Evolutionary conservation across 768 basidiomycete species (phyloP).

Genomic region (Inosperma sp.): DNA sequence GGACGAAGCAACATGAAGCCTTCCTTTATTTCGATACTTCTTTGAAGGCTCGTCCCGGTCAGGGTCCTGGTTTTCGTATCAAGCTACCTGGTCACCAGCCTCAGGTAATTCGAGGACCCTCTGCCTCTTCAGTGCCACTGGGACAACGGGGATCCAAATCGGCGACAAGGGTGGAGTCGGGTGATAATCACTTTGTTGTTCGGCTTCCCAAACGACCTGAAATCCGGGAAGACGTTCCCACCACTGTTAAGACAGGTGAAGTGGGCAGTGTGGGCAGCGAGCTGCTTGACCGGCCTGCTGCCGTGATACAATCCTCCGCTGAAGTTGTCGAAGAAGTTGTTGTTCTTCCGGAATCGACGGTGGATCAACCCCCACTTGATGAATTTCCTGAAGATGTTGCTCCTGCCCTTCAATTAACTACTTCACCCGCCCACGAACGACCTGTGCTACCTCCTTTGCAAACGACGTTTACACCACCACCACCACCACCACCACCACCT

Average conservation of each 20-base stretch:
- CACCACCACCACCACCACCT: constrained; percentile 27
- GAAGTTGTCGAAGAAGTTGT: too few species aligned
- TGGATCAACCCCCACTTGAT: too few species aligned
- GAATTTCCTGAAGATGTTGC: constrained; percentile 12
- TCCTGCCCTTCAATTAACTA: constrained; percentile 22
- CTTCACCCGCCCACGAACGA: constrained; percentile 21
- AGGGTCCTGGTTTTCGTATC: constrained; percentile 52
- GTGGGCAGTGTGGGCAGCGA: constrained; percentile 41
- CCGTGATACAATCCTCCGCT: too few species aligned
- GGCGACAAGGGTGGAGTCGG: constrained; percentile 24
- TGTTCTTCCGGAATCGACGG: too few species aligned
- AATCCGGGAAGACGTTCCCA: constrained; percentile 32
- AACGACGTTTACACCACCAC: constrained; percentile 37
- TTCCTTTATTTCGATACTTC: constrained; percentile 64
- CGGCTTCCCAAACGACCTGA: constrained; percentile 45
- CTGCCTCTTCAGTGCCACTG: constrained; percentile 18
- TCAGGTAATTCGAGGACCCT: constrained; percentile 40
- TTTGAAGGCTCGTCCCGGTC: constrained; percentile 54
- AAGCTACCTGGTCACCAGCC: constrained; percentile 51
- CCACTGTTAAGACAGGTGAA: constrained; percentile 28
- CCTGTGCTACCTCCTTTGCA: constrained; percentile 39
- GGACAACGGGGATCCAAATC: constrained; percentile 18
- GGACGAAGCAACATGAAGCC: constrained; percentile 80
- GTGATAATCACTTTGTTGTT: constrained; percentile 47
- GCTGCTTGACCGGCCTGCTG: too few species aligned